Conservation (phyloP, 2,329 filamentous ascomycete genomes). For the Colletotrichum neosansevieriae region DNA sequence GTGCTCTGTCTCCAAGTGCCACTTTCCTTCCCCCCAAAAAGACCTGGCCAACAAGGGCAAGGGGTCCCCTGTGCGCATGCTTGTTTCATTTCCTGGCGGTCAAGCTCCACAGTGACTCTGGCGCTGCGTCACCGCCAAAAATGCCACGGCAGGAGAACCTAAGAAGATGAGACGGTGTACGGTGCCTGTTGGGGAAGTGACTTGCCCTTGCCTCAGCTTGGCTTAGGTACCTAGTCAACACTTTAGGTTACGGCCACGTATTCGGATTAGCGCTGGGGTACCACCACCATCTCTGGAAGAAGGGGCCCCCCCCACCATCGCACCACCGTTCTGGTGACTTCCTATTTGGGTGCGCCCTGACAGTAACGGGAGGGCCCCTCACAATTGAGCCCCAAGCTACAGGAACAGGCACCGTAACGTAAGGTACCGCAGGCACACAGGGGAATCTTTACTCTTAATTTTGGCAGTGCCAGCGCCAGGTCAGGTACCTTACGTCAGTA, state of each 20-base stretch:
- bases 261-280: neutral
- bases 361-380: conserved; percentile 16
- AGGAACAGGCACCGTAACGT: conserved; percentile 6
- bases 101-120: conserved; percentile 40
- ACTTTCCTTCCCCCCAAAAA: too few relatives aligned
- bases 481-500: conserved; percentile 31
- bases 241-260: neutral
- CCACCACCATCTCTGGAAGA: neutral
- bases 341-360: neutral
- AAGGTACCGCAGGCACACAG: conserved; percentile 4
- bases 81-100: conserved; percentile 43
- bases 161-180: conserved; percentile 1
- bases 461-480: conserved; percentile 29
- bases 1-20: too few relatives aligned
- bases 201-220: too few relatives aligned
- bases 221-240: too few relatives aligned
- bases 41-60: neutral
- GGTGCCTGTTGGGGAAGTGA: conserved; percentile 4
- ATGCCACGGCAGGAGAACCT: too few relatives aligned
- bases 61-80: conserved; percentile 20
- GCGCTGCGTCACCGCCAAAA: conserved; percentile 40
- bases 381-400: neutral
- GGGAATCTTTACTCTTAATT: conserved; percentile 28
- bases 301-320: neutral
- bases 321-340: conserved; percentile 12